Evolutionary conservation across 176 grass and related monocot species (phyloP), one percentile per base, ranked within the genome.

Genomic region (Avena eriantha): DNA sequence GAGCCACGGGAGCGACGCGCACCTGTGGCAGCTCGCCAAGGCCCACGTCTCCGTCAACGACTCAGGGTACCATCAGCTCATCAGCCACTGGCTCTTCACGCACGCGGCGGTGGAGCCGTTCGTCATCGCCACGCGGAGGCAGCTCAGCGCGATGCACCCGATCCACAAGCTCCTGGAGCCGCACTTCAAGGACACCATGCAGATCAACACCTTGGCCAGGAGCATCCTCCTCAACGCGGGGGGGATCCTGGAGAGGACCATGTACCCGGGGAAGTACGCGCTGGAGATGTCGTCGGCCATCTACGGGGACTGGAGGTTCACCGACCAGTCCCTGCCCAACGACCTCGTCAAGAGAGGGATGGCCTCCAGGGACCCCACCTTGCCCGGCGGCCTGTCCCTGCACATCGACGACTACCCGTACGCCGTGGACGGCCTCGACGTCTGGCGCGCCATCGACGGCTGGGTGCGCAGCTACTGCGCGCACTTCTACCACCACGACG

Each of bases 1-100:
- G 2, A 94, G 22, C 50, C 60, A 80, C 3, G 91, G 91, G 1
- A 78, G 23, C 0, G 88, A 92, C 1, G 78, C 17, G 3, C 78
- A 86, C 11, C 75, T 95, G 35, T 99, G 97, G 97, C 88, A 90
- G 51, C 89, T 99, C 4, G 94, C 97, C 7, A 99, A 96, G 82
- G 84, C 97, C 33, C 94, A 96, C 22, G 97, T 96, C 47, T 91
- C 87, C 0, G 97, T 94, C 54, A 94, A 99, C 19, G 97, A 99
- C 78, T 99, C 97, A 8, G 97, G 97, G 53, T 89, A 99, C 82
- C 97, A 99, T 88, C 97, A 99, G 82, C 92, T 99, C 21, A 94
- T 99, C 14, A 99, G 97, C 77, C 97, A 99, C 83, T 99, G 96
- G 97, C 72, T 99, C 45, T 86, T 86, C 77, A 99, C 97, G 13